Evolutionary conservation across 768 basidiomycete genomes (phyloP).

Genomic region (Russula earlei): DNA sequence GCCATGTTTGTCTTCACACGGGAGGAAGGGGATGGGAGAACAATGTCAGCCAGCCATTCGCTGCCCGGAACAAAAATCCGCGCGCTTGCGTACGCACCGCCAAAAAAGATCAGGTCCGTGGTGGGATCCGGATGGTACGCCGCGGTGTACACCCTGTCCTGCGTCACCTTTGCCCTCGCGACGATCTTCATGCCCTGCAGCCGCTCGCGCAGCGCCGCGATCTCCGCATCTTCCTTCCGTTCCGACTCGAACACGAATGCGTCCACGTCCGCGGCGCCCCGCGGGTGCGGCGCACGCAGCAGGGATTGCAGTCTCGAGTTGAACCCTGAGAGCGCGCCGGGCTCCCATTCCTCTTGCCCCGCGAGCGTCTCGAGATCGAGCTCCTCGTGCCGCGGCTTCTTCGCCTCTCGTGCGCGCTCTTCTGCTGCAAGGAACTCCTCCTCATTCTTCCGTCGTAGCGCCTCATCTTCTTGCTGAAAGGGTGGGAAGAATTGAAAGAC

Average conservation of each 20-base stretch:
- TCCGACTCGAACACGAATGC: slow-evolving; percentile 42
- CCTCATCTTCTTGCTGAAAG: slow-evolving; percentile 41
- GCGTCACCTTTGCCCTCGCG: slow-evolving; percentile 72
- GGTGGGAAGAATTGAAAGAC: neutral
- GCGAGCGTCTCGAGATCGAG: slow-evolving; percentile 47
- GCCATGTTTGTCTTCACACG: slow-evolving; percentile 71
- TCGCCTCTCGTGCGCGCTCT: slow-evolving; percentile 52
- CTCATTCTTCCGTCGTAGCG: slow-evolving; percentile 43
- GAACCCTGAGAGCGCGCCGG: slow-evolving; percentile 39
- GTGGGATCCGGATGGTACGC: slow-evolving; percentile 72
- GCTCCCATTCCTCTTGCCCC: slow-evolving; percentile 35
- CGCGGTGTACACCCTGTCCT: slow-evolving; percentile 65
- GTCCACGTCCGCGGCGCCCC: slow-evolving; percentile 37
- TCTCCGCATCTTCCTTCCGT: slow-evolving; percentile 38
- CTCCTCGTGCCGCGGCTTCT: slow-evolving; percentile 58
- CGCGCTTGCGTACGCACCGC: slow-evolving; percentile 38
- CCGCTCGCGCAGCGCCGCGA: slow-evolving; percentile 44
- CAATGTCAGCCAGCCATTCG: neutral
- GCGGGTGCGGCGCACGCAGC: slow-evolving; percentile 30
- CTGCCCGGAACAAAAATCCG: neutral
- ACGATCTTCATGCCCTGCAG: slow-evolving; percentile 53
- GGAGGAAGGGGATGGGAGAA: too few species aligned
- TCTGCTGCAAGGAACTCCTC: slow-evolving; percentile 53
- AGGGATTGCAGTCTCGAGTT: slow-evolving; percentile 36
- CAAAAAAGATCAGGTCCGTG: slow-evolving; percentile 82